Base-by-base conservation (phyloP, 1,139 yeast species). In the Candida albicans region DNA sequence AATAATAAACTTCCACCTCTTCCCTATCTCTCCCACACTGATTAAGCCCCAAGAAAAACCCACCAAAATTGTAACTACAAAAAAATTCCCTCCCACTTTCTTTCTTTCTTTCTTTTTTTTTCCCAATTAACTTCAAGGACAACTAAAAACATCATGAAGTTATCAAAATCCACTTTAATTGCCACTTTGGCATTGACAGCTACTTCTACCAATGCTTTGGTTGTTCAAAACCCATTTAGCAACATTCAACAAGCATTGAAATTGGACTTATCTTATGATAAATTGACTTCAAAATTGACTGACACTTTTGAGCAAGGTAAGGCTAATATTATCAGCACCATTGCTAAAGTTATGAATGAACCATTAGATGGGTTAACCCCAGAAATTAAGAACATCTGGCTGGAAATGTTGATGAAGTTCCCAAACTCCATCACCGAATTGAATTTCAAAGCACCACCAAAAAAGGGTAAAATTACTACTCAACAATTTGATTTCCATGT, bases 401-500 rank as follows among this genome's bases (percentile, higher is more conserved):
- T 74, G 33, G 87, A 83, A 40, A 77, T 83, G 81, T 62, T 82
- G 42, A 51, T 71, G 57, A 68, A 72, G 40, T 82, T 75, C 64
- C 89, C 89, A 18, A 68, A 73, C 25, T 69, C 77, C 33, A 64
- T 81, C 36, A 54, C 71, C 32, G 62, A 71, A 42, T 62, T 84
- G 65, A 70, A 71, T 49, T 71, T 81, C 52, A 65, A 66, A 52
- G 67, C 83, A 9, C 61, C 64, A 33, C 84, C 87, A 39, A 76
- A 75, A 46, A 61, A 69, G 28, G 50, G 59, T 22, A 51, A 53
- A 27, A 35, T 42, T 13, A 59, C 60, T 42, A 64, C 62, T 33
- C 65, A 70, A 48, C 42, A 52, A n/a, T 84, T 82, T 77, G 89
- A 84, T 58, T 77, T 67, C 64, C 75, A 73, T 41, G 84, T 82